Evolutionary conservation across 2,329 filamentous ascomycete species (phyloP).

Genomic region (Ophiostoma piceae): DNA sequence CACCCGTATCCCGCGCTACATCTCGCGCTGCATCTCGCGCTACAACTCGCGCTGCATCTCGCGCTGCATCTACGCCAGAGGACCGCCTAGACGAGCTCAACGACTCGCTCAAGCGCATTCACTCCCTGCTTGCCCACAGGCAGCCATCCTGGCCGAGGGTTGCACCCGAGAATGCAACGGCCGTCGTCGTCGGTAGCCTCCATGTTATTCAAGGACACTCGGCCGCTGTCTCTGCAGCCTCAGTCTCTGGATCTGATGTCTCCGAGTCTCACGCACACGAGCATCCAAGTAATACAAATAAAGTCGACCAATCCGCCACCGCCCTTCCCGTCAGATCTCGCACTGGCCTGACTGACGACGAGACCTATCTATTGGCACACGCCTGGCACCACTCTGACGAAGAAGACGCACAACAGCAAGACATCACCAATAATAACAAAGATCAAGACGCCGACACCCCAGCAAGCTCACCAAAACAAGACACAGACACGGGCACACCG

Average conservation of each 20-base stretch:
- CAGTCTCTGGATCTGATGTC: not conserved
- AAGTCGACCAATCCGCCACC: not conserved
- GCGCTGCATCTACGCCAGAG: not conserved
- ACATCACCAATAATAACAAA: not conserved
- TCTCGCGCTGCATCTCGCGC: not conserved
- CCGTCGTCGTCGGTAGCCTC: not conserved
- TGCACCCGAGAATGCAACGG: not conserved
- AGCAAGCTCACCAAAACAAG: not conserved
- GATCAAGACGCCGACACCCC: not conserved
- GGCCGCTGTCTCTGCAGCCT: not conserved
- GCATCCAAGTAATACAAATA: not conserved
- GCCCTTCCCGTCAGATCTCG: not conserved
- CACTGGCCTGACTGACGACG: constrained; percentile 2
- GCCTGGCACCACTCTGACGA: not conserved
- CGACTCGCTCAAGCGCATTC: not conserved
- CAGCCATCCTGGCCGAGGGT: not conserved
- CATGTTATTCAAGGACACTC: constrained; percentile 2
- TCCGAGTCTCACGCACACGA: not conserved
- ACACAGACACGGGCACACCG: not conserved
- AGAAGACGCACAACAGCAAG: not conserved
- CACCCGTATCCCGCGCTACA: not conserved
- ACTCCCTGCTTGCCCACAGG: not conserved
- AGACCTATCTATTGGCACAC: not conserved
- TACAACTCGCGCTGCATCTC: not conserved
- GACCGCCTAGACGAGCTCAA: constrained; percentile 4